A percentile compares a stretch with the other conserved stretches of the same genome.
Conservation (phyloP, 352 stramenopile species). For the Globisporangium uncinulatum region DNA sequence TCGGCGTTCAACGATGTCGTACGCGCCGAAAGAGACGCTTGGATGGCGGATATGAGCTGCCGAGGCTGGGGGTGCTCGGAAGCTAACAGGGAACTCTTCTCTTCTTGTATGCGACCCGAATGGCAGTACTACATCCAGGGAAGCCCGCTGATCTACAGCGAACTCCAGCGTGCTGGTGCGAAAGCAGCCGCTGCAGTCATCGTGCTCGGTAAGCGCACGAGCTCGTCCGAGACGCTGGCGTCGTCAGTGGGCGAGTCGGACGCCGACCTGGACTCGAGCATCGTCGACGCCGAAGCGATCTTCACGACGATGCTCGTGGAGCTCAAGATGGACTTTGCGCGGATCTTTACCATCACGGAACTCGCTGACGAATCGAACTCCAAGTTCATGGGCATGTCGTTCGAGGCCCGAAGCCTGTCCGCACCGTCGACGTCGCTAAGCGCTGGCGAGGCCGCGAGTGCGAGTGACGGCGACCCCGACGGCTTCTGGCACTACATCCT, state of each 20-base stretch:
- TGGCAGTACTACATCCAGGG: conserved; percentile 74
- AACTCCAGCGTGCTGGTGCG: conserved; percentile 72
- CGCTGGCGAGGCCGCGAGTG: neutral
- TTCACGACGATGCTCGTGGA: conserved; percentile 85
- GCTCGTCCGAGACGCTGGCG: conserved; percentile 19
- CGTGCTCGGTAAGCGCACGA: conserved; percentile 68
- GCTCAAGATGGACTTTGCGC: conserved; percentile 82
- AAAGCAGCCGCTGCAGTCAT: conserved; percentile 78
- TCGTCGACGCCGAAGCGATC: conserved; percentile 77
- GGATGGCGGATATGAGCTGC: too few species aligned
- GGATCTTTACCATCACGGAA: conserved; percentile 84
- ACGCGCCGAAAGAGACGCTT: conserved; percentile 12
- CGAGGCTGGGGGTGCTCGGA: too few species aligned
- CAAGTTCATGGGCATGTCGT: conserved; percentile 82
- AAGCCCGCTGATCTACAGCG: conserved; percentile 69
- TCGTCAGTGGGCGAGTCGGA: conserved; percentile 29
- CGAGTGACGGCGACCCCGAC: conserved; percentile 14
- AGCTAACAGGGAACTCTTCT: too few species aligned
- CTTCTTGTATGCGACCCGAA: neutral
- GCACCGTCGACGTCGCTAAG: neutral
- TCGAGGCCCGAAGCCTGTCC: conserved; percentile 37
- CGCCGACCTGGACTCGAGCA: conserved; percentile 64
- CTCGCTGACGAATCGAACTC: conserved; percentile 80
- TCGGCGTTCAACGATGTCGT: conserved; percentile 63
- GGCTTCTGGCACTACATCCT: conserved; percentile 71